Conservation (phyloP, 805 yeast genomes). For the Zygotorulaspora danielsina region DNA sequence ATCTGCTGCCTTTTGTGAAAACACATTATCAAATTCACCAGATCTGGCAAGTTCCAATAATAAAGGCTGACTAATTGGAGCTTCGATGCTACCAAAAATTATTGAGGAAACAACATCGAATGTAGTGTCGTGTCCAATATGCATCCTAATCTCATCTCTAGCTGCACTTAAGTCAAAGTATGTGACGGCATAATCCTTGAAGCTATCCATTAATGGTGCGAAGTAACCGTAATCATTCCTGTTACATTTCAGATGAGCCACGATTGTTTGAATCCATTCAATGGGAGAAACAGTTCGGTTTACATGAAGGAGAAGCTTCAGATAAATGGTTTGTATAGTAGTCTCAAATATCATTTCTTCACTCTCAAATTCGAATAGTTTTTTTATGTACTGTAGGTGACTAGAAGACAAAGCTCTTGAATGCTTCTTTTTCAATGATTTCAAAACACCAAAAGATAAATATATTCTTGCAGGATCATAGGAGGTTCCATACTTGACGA, state of each 20-base stretch:
- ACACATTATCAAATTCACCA: constrained; percentile 10
- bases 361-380: constrained; percentile 37
- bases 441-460: constrained; percentile 50
- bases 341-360: constrained; percentile 54
- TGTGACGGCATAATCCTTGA: constrained; percentile 38
- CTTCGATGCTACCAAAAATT: constrained; percentile 21
- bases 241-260: constrained; percentile 37
- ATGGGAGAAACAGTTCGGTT: constrained; percentile 27
- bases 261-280: constrained; percentile 36
- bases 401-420: constrained; percentile 18
- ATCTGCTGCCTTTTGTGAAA: constrained; percentile 18
- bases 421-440: constrained; percentile 41
- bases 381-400: constrained; percentile 33
- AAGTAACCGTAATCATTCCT: constrained; percentile 32
- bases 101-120: constrained; percentile 27
- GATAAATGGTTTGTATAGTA: constrained; percentile 47
- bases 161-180: constrained; percentile 33
- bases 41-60: constrained; percentile 31
- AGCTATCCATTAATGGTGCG: constrained; percentile 32
- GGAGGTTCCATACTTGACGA: constrained; percentile 45
- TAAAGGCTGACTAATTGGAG: constrained; percentile 16
- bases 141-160: neutral
- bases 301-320: constrained; percentile 43
- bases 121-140: constrained; percentile 12
- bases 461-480: constrained; percentile 72